Conservation (phyloP, 208 protist genomes). For the Lotmaria passim region DNA sequence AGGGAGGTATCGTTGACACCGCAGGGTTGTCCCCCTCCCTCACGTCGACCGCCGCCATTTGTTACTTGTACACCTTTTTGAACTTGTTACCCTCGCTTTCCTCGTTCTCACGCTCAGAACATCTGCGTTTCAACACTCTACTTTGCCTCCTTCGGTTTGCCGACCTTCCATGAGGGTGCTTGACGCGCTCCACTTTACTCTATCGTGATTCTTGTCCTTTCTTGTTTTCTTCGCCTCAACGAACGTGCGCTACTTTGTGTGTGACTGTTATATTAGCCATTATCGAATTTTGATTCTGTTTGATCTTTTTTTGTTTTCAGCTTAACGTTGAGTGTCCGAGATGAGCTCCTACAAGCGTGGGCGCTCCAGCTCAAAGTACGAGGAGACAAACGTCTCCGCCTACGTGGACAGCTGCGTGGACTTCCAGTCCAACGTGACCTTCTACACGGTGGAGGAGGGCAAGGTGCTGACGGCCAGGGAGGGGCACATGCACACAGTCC, state of each 20-base stretch:
- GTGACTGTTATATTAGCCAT: too few species aligned
- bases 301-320: neutral
- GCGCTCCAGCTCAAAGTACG: conserved; percentile 46
- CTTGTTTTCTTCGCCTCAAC: neutral
- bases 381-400: conserved; percentile 58
- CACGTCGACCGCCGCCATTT: neutral
- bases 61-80: too few species aligned
- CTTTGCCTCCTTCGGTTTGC: too few species aligned
- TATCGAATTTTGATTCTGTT: neutral
- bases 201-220: neutral
- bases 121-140: too few species aligned
- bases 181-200: neutral
- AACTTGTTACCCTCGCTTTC: too few species aligned
- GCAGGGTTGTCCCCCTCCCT: too few species aligned
- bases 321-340: neutral
- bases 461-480: conserved; percentile 1
- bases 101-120: too few species aligned
- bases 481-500: conserved; percentile 31
- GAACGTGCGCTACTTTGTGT: neutral
- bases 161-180: neutral
- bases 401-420: conserved; percentile 74
- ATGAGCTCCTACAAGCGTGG: conserved; percentile 53
- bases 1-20: too few species aligned
- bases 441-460: conserved; percentile 44
- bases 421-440: conserved; percentile 60